Base-by-base conservation (phyloP, 1,139 yeast species). In the Wickerhamiella pararugosa region DNA sequence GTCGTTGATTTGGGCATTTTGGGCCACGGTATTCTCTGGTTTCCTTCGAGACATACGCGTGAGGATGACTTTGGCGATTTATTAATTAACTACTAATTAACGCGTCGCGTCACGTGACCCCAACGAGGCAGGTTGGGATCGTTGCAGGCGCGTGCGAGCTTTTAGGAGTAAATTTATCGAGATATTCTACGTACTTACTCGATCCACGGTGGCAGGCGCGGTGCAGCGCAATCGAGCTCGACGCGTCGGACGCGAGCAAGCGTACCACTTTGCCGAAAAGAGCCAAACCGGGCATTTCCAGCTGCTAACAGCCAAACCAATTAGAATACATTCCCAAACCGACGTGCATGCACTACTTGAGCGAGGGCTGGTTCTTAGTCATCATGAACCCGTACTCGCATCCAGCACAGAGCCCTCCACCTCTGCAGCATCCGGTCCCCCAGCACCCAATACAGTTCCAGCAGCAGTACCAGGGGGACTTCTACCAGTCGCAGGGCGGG, bases 401-500 rank as follows among this genome's bases (percentile, higher is more conserved):
- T 6, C 7, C 15, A 6, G 30, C 29, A 5, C 10, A 9, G 26
- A 38, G 36, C 27, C 36, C 53, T 21, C 70, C 69, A 25, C 69
- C 69, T 6, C 52, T 66, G 43, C 69, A 65, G 48, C 70, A 66
- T 43, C 70, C 70, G 6, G 63, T 65, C 8, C 70, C 70, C 6
- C 69, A 65, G 56, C 70, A 66, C 47, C 65, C 69, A 6, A 61
- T 65, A 36, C 65, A 65, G 15, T 47, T 31, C 60, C 63, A 31
- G 56, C 60, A 50, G 51, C 60, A 36, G 29, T n/a, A 6, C 3
- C 7, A 8, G 8, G 37, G 27, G 7, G 25, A 25, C 30, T 9
- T 6, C 29, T 8, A 29, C 31, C 31, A n/a, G 31, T 2, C 31
- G n/a, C 31, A 10, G 38, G 28, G 27, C 6, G 11, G n/a, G 37